A percentile compares a stretch with the other conserved stretches of the same genome.
These are phyloP conservation scores for Coemansia sp. DNA, from an alignment of 192 early-diverging fungal species.

Conservation along the genomic window DNA sequence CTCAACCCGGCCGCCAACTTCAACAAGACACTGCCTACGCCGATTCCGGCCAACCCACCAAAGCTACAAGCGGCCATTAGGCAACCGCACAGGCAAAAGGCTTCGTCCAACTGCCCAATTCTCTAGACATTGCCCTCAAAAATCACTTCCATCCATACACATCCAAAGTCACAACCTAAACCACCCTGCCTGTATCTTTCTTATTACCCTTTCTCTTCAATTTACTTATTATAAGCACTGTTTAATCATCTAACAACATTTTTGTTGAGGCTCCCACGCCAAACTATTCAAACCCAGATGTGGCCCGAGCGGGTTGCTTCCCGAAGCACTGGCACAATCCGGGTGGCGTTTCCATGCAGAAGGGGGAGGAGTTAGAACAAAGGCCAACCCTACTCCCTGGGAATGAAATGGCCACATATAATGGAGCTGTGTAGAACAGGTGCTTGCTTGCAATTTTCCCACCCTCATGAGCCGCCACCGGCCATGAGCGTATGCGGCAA, in stretches of 20 bases:
- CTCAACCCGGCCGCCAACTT: slow-evolving; percentile 10
- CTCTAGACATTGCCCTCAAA: slow-evolving; percentile 16
- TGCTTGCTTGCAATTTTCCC: not conserved
- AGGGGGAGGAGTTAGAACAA: not conserved
- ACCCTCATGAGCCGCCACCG: not conserved
- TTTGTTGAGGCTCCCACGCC: too few relatives aligned
- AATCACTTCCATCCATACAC: too few relatives aligned
- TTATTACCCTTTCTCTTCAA: too few relatives aligned
- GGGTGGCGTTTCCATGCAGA: not conserved
- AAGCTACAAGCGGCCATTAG: slow-evolving; percentile 15
- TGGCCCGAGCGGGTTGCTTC: too few relatives aligned
- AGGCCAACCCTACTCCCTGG: slow-evolving; percentile 5
- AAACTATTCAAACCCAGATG: too few relatives aligned
- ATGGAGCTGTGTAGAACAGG: too few relatives aligned
- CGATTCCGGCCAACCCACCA: not conserved
- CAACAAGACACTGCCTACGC: slow-evolving; percentile 39
- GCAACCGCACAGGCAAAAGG: slow-evolving; percentile 9
- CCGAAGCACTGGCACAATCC: not conserved
- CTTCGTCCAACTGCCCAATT: slow-evolving; percentile 17
- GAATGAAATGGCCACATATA: not conserved
- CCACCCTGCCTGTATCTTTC: too few relatives aligned
- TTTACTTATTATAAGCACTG: too few relatives aligned
- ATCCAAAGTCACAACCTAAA: too few relatives aligned
- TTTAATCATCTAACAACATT: too few relatives aligned
- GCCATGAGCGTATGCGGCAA: not conserved